Conservation (phyloP, 2,329 filamentous ascomycete genomes). For the Clarireedia homoeocarpa region DNA sequence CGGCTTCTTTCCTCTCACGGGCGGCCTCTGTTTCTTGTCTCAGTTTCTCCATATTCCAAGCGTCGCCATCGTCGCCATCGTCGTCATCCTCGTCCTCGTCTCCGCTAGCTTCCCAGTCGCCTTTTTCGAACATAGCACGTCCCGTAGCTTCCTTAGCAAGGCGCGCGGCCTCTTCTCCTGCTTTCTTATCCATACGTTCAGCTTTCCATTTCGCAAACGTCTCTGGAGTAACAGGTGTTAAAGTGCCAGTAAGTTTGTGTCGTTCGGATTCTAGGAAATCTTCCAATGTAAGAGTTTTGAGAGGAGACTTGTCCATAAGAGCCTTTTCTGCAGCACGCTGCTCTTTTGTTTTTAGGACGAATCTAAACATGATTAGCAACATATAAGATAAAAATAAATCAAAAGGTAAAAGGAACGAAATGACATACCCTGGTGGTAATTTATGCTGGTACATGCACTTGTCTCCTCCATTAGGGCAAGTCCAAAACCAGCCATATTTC, state of each 20-base stretch:
- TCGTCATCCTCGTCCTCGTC: constrained; percentile 44
- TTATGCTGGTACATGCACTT: constrained; percentile 99
- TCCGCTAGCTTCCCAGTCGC: constrained; percentile 73
- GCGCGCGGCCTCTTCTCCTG: constrained; percentile 82
- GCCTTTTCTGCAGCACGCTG: constrained; percentile 94
- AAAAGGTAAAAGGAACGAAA: neutral
- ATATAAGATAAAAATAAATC: neutral
- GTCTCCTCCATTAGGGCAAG: constrained; percentile 90
- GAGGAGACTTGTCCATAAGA: constrained; percentile 86
- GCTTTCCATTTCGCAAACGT: constrained; percentile 96
- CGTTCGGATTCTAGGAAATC: constrained; percentile 96
- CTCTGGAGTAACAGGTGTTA: constrained; percentile 91
- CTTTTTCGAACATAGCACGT: constrained; percentile 90
- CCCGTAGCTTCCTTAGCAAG: constrained; percentile 94
- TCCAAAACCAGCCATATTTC: constrained; percentile 99
- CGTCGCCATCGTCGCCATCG: constrained; percentile 36
- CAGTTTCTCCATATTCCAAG: constrained; percentile 77
- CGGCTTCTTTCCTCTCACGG: constrained; percentile 68
- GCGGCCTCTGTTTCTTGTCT: constrained; percentile 77
- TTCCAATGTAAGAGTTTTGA: constrained; percentile 90
- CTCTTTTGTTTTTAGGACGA: constrained; percentile 95
- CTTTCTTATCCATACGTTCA: constrained; percentile 89
- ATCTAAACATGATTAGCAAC: constrained; percentile 45
- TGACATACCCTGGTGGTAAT: constrained; percentile 79
- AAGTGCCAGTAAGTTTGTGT: constrained; percentile 83